Evolutionary conservation across 2,329 filamentous ascomycete genomes (phyloP).

Genomic region (Laburnicola sp.): DNA sequence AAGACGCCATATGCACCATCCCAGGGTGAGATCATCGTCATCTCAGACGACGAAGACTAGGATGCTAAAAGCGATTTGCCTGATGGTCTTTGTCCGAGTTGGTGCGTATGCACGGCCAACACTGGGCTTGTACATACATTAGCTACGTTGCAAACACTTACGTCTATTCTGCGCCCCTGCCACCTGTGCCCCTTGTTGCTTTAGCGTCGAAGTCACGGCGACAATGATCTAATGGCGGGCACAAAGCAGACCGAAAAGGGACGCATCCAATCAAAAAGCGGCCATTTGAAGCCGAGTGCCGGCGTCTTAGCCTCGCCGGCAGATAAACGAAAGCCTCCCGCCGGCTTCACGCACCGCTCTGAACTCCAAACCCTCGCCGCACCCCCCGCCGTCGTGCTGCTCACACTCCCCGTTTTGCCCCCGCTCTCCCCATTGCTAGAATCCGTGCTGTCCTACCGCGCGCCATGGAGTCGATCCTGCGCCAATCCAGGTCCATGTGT

Average conservation of each 20-base stretch:
- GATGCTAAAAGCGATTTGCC: too few species aligned
- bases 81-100: too few species aligned
- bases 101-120: too few species aligned
- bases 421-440: background rate
- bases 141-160: too few species aligned
- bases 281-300: slow-evolving; percentile 31
- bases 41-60: slow-evolving; percentile 36
- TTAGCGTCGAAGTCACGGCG: too few species aligned
- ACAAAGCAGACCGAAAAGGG: too few species aligned
- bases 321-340: too few species aligned
- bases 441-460: slow-evolving; percentile 5
- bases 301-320: slow-evolving; percentile 21
- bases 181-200: too few species aligned
- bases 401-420: slow-evolving; percentile 7
- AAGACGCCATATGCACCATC: slow-evolving; percentile 25
- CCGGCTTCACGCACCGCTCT: slow-evolving; percentile 17
- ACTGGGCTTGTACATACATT: too few species aligned
- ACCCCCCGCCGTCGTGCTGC: background rate
- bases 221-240: too few species aligned
- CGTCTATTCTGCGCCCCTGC: too few species aligned
- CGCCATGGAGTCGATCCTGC: slow-evolving; percentile 87
- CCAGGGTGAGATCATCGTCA: slow-evolving; percentile 33
- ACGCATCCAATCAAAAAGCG: slow-evolving; percentile 27
- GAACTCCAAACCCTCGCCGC: slow-evolving; percentile 1
- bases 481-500: slow-evolving; percentile 95